Percentiles rank a stretch among this genome's conserved stretches.
Conservation (phyloP, 2,329 filamentous ascomycete genomes). For the Stemphylium lycopersici region DNA sequence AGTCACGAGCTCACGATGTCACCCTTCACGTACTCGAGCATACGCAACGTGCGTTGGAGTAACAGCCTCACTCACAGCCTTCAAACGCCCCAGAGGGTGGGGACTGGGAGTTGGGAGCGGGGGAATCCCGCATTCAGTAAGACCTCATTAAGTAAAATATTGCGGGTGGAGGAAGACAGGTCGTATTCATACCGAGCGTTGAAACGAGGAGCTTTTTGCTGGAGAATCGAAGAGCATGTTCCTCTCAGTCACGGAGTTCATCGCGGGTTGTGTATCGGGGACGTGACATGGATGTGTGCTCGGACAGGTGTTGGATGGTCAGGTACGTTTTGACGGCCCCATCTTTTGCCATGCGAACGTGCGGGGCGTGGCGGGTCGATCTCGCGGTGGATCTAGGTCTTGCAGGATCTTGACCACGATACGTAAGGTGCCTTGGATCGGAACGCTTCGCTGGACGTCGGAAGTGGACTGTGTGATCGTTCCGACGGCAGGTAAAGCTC, state of each 20-base stretch:
- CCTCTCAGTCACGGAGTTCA: no score
- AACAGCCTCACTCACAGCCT: background rate
- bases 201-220: no score
- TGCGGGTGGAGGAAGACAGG: background rate
- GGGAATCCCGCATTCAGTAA: background rate
- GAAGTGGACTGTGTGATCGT: background rate
- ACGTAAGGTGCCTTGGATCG: background rate
- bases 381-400: background rate
- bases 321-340: slow-evolving; percentile 1
- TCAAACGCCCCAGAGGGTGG: background rate
- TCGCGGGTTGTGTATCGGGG: background rate
- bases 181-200: background rate
- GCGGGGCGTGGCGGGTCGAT: slow-evolving; percentile 9
- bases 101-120: background rate
- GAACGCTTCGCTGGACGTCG: background rate
- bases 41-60: background rate
- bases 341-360: slow-evolving; percentile 10
- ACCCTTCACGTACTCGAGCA: background rate
- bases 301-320: background rate
- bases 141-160: background rate
- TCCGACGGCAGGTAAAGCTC: no score
- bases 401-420: background rate
- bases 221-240: no score
- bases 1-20: slow-evolving; percentile 3
- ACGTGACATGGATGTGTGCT: background rate